Evolutionary conservation across 768 basidiomycete genomes (phyloP).

Genomic region (Tricholoma bakamatsutake): DNA sequence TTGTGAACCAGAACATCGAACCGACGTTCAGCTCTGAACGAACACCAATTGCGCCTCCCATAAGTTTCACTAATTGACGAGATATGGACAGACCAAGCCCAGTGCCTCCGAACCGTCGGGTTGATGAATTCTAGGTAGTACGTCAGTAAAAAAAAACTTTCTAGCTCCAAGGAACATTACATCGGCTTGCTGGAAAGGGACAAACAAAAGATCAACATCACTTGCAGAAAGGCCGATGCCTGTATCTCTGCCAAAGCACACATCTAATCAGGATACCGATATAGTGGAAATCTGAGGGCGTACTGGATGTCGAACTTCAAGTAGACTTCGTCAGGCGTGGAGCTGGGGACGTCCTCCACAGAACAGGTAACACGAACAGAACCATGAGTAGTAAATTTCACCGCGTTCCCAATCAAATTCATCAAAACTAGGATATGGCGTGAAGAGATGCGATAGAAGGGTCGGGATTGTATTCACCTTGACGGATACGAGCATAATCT

Average conservation of each 20-base stretch:
- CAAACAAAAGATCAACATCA: constrained; percentile 63
- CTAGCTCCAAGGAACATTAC: constrained; percentile 18
- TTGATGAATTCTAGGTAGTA: constrained; percentile 53
- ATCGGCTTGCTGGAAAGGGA: constrained; percentile 75
- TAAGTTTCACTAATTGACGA: constrained; percentile 67
- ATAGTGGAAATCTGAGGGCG: constrained; percentile 5
- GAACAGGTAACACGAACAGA: constrained; percentile 59
- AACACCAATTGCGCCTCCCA: constrained; percentile 70
- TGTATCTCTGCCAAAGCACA: constrained; percentile 44
- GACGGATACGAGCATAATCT: constrained; percentile 69
- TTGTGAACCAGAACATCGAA: constrained; percentile 69
- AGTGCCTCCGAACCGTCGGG: constrained; percentile 73
- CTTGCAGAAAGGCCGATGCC: constrained; percentile 65
- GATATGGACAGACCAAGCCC: constrained; percentile 73
- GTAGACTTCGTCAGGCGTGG: constrained; percentile 37
- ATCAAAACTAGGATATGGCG: constrained; percentile 46
- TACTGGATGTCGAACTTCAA: constrained; percentile 67
- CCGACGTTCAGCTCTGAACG: constrained; percentile 58
- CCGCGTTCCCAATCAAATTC: constrained; percentile 74
- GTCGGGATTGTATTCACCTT: constrained; percentile 36
- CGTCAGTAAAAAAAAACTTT: neutral
- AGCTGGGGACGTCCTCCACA: constrained; percentile 33
- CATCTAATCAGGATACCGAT: constrained; percentile 2
- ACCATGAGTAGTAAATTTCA: constrained; percentile 65
- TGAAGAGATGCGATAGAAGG: neutral